Base-by-base conservation (phyloP, 306 rosid species). In the barrel medic (Medicago truncatula) region DNA sequence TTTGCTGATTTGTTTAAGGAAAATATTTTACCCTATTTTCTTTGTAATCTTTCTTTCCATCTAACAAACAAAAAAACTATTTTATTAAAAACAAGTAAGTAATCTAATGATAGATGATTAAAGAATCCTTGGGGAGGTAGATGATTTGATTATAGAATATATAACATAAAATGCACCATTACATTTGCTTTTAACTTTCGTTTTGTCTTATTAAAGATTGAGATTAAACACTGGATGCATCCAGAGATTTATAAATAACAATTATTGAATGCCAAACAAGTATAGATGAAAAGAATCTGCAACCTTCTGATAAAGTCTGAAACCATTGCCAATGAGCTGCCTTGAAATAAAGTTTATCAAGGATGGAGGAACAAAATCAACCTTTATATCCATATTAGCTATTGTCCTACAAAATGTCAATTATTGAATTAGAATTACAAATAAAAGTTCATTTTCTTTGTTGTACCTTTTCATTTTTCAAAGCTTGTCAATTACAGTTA, bases 241-340 rank as follows among this genome's bases (percentile, higher is more conserved):
- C 46, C 46, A 41, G n/a, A 11, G 4, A 14, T 11, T 1, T 46
- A 46, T 11, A 46, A 46, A 13, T 5, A 46, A 46, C 4, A 0
- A 13, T 4, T 46, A 4, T 53, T 25, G 52, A 54, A 14, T 31
- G 20, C 38, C 56, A 78, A 59, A 50, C 36, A 69, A 62, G 77
- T 67, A 66, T 72, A 58, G 61, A 50, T 50, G 61, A 54, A 78
- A 44, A 25, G 52, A 73, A 73, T 59, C 23, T 71, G 52, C 73
- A 68, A 92, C 99, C 99, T 96, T 90, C 75, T 96, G 92, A 80
- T 87, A 96, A 75, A 96, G 96, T 67, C 73, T 87, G 90, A 96
- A 90, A 81, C 97, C 99, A 73, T 73, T 90, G 80, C 98, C 97
- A 6, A 96, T 85, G 77, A 96, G 88, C 87, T 96, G 99, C 78